A percentile compares a stretch with the other conserved stretches of the same genome.
These are phyloP conservation scores for Hymenoscyphus fraxineus DNA, from an alignment of 2,329 filamentous ascomycete genomes.

Conservation along the genomic window DNA sequence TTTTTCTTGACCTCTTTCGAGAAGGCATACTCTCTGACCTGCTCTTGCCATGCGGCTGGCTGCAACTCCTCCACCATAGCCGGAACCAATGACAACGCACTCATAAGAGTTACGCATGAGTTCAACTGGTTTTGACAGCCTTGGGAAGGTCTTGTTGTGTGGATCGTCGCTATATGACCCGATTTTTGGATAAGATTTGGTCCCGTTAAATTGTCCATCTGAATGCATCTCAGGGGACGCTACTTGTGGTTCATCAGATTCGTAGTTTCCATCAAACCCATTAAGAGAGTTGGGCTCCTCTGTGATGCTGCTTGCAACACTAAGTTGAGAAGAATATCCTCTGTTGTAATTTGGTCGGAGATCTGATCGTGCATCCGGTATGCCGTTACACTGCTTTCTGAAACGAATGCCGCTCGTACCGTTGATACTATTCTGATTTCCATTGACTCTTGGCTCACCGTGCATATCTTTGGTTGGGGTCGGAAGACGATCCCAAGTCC, in stretches of 20 bases:
- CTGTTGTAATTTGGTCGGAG: conserved; percentile 12
- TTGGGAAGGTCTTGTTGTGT: conserved; percentile 41
- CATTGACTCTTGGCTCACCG: not conserved
- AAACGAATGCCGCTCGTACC: conserved; percentile 16
- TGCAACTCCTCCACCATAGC: conserved; percentile 65
- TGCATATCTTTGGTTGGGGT: conserved; percentile 7
- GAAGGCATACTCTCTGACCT: conserved; percentile 56
- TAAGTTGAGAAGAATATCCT: conserved; percentile 19
- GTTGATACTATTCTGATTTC: conserved; percentile 11
- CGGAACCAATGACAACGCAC: conserved; percentile 64
- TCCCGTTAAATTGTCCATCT: conserved; percentile 23
- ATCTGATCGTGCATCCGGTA: not conserved
- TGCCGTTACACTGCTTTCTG: conserved; percentile 12
- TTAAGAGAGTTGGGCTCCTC: conserved; percentile 12
- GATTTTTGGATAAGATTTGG: conserved; percentile 29
- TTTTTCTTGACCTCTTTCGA: conserved; percentile 61
- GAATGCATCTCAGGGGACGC: conserved; percentile 24
- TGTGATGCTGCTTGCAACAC: conserved; percentile 18
- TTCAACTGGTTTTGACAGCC: conserved; percentile 55
- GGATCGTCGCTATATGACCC: conserved; percentile 32
- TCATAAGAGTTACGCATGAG: conserved; percentile 58
- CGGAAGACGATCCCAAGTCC: conserved; percentile 10
- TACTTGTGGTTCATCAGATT: conserved; percentile 3
- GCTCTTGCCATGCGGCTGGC: conserved; percentile 61
- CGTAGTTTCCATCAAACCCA: conserved; percentile 6